A percentile compares a stretch with the other conserved stretches of the same genome.
Evolutionary conservation across 805 yeast genomes (phyloP).

Genomic region (Phaffomyces opuntiae): DNA sequence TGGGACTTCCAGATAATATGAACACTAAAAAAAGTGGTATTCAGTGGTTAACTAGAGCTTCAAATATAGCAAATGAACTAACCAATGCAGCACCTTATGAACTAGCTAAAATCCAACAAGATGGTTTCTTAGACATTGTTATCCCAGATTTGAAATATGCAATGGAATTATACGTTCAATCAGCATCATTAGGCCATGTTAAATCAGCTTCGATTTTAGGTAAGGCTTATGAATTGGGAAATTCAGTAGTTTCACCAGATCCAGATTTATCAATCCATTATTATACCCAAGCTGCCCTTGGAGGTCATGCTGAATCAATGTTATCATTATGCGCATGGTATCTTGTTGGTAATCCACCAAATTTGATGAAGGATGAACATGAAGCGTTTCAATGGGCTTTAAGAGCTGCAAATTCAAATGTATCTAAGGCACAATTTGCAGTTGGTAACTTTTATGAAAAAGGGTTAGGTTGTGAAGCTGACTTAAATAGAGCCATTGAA

Average conservation of each 20-base stretch:
- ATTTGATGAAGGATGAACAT: constrained; percentile 63
- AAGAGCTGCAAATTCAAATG: constrained; percentile 70
- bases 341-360: constrained; percentile 83
- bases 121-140: constrained; percentile 81
- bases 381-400: constrained; percentile 96
- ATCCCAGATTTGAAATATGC: constrained; percentile 82
- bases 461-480: constrained; percentile 77
- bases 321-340: constrained; percentile 96
- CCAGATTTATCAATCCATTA: constrained; percentile 83
- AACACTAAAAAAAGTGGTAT: constrained; percentile 79
- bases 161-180: constrained; percentile 74
- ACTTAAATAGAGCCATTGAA: constrained; percentile 47
- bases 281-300: constrained; percentile 83
- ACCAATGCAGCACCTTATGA: constrained; percentile 95
- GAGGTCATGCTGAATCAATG: constrained; percentile 87
- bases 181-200: constrained; percentile 81
- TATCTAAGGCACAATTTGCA: constrained; percentile 79
- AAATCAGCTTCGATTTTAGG: constrained; percentile 80
- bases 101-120: constrained; percentile 73
- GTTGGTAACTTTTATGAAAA: constrained; percentile 77
- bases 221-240: constrained; percentile 73
- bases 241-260: constrained; percentile 62
- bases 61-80: constrained; percentile 73
- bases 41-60: constrained; percentile 87
- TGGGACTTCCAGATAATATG: constrained; percentile 70